A percentile compares a stretch with the other conserved stretches of the same genome.
Conservation (phyloP, 805 yeast genomes). For the Kodamaea fukazawae region DNA sequence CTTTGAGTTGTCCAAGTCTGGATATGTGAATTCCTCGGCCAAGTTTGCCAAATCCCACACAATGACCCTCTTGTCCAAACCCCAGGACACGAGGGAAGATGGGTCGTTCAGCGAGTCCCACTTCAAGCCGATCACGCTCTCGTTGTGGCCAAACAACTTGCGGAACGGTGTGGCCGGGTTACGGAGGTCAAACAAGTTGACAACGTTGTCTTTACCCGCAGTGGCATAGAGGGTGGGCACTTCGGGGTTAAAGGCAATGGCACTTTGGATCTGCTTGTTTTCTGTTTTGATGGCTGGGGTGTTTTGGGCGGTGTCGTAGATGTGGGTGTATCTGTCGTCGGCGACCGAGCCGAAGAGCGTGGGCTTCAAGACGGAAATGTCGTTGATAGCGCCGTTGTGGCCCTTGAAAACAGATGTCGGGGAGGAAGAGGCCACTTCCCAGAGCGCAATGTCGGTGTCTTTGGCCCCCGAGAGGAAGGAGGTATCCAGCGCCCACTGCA, state of each 20-base stretch:
- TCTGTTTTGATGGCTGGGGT: conserved; percentile 45
- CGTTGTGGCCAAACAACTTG: conserved; percentile 63
- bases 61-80: conserved; percentile 65
- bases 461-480: conserved; percentile 61
- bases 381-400: conserved; percentile 63
- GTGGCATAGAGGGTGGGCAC: conserved; percentile 60
- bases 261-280: conserved; percentile 59
- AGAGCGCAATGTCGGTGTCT: conserved; percentile 65
- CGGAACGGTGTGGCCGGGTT: conserved; percentile 58
- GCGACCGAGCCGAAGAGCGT: conserved; percentile 65
- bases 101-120: conserved; percentile 51
- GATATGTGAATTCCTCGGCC: conserved; percentile 49
- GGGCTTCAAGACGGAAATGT: conserved; percentile 40
- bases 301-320: conserved; percentile 47
- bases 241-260: conserved; percentile 63
- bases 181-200: conserved; percentile 74
- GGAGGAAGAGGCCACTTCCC: conserved; percentile 53
- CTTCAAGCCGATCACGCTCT: conserved; percentile 38
- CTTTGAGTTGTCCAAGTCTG: conserved; percentile 44
- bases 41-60: conserved; percentile 70
- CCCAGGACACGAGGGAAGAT: conserved; percentile 53
- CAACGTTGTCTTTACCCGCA: conserved; percentile 74
- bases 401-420: conserved; percentile 50
- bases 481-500: conserved; percentile 59
- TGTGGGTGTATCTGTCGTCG: conserved; percentile 61